Evolutionary conservation across 1,139 yeast species (phyloP).

Genomic region (Yamadazyma buinensis): DNA sequence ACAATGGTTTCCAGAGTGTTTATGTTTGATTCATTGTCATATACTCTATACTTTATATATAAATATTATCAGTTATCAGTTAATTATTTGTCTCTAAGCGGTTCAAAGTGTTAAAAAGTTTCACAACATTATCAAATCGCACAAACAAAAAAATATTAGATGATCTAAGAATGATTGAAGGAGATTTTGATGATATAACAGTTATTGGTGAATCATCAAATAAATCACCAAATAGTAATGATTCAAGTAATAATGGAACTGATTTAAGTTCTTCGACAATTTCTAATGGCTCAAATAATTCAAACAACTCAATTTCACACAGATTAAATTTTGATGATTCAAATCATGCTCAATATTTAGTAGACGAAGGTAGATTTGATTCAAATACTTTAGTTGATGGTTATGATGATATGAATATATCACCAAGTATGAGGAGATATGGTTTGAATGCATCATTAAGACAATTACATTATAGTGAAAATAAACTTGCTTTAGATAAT

Average conservation of each 20-base stretch:
- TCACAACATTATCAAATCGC: background rate
- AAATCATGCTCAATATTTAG: conserved; percentile 5
- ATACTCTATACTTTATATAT: too few species aligned
- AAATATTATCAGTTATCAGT: too few species aligned
- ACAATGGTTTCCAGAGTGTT: too few species aligned
- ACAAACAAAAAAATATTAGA: background rate
- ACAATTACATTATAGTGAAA: conserved; percentile 68
- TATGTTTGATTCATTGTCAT: too few species aligned
- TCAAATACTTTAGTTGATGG: conserved; percentile 7
- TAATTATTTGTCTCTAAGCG: too few species aligned
- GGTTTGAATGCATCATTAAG: conserved; percentile 47
- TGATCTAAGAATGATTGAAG: conserved; percentile 1
- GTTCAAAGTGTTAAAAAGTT: too few species aligned
- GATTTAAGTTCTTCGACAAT: too few species aligned
- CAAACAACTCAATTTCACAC: too few species aligned
- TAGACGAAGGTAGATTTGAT: conserved; percentile 8
- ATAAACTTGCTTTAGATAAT: conserved; percentile 58
- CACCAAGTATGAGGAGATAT: conserved; percentile 9
- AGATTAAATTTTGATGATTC: background rate
- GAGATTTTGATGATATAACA: background rate
- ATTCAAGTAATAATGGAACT: too few species aligned
- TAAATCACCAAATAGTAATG: background rate
- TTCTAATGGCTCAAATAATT: too few species aligned
- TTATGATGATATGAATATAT: conserved; percentile 5
- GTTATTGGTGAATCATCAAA: conserved; percentile 1